phyloP scores from a whole-genome alignment of 345 rosid genomes.

The Schrenkiella parvula region DNA sequence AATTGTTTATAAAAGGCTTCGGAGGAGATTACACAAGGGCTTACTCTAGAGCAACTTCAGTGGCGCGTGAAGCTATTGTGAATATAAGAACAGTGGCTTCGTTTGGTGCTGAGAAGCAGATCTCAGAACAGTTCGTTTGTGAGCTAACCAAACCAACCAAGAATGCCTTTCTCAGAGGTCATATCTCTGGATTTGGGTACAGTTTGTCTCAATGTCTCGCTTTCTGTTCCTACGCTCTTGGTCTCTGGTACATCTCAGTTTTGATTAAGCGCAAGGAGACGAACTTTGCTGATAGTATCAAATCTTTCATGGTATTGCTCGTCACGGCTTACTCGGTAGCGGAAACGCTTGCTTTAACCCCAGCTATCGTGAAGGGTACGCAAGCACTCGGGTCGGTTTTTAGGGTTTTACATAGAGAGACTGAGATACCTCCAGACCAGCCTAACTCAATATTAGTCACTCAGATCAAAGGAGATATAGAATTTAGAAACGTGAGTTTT shows the following conservation, averaged over 20 bases:
- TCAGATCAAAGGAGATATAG: constrained; percentile 52
- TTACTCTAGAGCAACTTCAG: constrained; percentile 55
- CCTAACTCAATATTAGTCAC: constrained; percentile 36
- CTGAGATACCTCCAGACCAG: constrained; percentile 44
- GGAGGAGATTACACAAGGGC: constrained; percentile 64
- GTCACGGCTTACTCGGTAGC: constrained; percentile 58
- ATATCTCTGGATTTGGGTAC: constrained; percentile 74
- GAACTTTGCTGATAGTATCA: constrained; percentile 50
- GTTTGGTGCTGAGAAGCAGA: constrained; percentile 60
- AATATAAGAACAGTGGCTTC: constrained; percentile 74
- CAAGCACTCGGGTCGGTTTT: constrained; percentile 72
- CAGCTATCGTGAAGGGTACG: constrained; percentile 79
- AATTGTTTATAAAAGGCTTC: constrained; percentile 73
- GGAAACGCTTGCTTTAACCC: constrained; percentile 78
- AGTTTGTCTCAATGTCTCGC: constrained; percentile 64
- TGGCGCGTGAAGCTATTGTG: constrained; percentile 77
- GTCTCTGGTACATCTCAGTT: constrained; percentile 78
- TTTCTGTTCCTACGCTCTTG: constrained; percentile 65
- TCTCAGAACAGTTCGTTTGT: constrained; percentile 45
- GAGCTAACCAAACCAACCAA: constrained; percentile 56
- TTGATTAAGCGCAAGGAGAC: constrained; percentile 50
- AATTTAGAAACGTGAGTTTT: constrained; percentile 54
- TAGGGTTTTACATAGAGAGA: constrained; percentile 49
- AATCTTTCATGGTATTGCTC: constrained; percentile 65
- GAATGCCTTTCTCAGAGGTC: constrained; percentile 57